Evolutionary conservation across 345 rosid genomes (phyloP), one percentile per base, ranked within the genome.

Genomic region (Lumnitzera littorea): DNA sequence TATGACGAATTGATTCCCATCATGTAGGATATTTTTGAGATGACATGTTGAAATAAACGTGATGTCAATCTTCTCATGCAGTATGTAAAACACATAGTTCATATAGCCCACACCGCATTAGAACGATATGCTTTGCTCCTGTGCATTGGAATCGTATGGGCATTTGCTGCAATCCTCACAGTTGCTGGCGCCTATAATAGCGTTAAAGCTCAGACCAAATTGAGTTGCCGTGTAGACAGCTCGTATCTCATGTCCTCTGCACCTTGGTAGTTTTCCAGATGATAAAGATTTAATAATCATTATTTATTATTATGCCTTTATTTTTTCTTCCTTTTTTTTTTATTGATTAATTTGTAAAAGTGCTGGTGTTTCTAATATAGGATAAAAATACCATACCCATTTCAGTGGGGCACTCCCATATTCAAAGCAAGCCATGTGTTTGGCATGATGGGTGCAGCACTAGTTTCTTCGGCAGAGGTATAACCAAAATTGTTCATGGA

Each of bases 341-440:
- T 15, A 20, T 65, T 57, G 24, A 49, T 48, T 52, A 43, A 11
- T 54, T 57, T 11, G 43, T n/a, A 36, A 25, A 47, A 56, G n/a
- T 12, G 29, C 20, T n/a, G 41, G 51, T 7, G 41, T 53, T 67
- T 56, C 46, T 51, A 13, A 69, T 70, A 29, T 67, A 94, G 99
- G 99, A 80, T 94, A 61, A 88, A 80, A 63, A 61, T 94, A 50
- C 97, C 97, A 15, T 90, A 90, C 63, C 99, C 99, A 5, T 88
- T 94, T 64, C 99, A 94, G 67, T 94, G 96, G 96, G 99, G 96
- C 59, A 77, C 99, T 65, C 99, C 99, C 4, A 77, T 90, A 76
- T 94, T 94, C 68, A 80, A 80, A 76, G 99, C 97, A 47, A 83
- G 84, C 80, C 99, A 90, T 70, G 91, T 90, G 54, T 94, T 94